phyloP scores from a whole-genome alignment of 2,329 filamentous ascomycete species.

The Aspergillus novoparasiticus region DNA sequence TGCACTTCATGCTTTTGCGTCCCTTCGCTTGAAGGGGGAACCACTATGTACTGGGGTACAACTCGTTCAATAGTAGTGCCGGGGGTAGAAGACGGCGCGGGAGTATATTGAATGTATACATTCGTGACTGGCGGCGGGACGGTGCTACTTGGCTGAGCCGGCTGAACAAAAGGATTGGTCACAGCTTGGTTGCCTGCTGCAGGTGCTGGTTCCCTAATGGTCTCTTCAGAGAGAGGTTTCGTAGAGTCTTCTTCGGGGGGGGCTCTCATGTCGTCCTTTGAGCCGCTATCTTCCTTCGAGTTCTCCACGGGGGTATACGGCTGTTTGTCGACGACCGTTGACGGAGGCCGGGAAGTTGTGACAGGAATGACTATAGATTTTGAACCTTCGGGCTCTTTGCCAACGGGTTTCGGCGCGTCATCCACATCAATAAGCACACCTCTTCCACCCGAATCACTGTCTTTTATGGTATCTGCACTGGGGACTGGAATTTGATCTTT shows the following conservation, averaged over 20 bases:
- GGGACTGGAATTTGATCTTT: conserved; percentile 21
- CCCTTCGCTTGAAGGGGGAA: conserved; percentile 60
- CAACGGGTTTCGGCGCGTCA: conserved; percentile 13
- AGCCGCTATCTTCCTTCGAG: neutral
- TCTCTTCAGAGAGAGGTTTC: neutral
- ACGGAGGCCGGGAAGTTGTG: neutral
- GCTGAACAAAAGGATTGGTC: conserved; percentile 17
- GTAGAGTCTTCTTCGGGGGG: neutral
- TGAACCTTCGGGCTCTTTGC: neutral
- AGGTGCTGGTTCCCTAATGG: neutral
- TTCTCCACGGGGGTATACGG: neutral
- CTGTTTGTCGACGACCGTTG: neutral
- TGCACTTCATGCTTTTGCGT: conserved; percentile 28
- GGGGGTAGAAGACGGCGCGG: conserved; percentile 55
- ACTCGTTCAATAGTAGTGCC: conserved; percentile 48
- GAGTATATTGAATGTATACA: conserved; percentile 11
- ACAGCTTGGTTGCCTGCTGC: conserved; percentile 4
- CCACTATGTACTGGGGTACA: conserved; percentile 54
- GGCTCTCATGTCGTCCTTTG: neutral
- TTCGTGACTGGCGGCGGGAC: conserved; percentile 10
- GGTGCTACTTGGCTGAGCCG: neutral
- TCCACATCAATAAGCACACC: conserved; percentile 25
- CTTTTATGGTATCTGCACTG: neutral
- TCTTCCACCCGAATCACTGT: neutral
- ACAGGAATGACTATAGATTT: conserved; percentile 1